Conservation (phyloP, 495 filamentous ascomycete species). For the Aspergillus incahuasiensis region DNA sequence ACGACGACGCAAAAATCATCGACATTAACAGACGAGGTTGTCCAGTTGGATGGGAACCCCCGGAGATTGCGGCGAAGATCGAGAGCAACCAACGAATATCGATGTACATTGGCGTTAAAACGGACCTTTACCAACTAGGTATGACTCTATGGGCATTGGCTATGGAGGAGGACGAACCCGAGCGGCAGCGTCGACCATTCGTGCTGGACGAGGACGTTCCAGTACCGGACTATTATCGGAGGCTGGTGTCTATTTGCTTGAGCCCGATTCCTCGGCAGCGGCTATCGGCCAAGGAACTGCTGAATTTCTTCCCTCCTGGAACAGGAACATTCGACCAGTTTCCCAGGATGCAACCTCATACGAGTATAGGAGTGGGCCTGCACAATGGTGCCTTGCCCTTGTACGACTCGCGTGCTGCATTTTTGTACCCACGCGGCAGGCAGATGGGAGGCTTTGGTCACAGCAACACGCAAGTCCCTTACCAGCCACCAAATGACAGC, state of each 20-base stretch:
- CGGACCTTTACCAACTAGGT: constrained; percentile 89
- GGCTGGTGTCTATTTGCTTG: constrained; percentile 55
- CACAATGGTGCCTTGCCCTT: constrained; percentile 18
- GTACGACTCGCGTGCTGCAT: constrained; percentile 17
- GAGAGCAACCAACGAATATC: constrained; percentile 88
- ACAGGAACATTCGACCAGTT: constrained; percentile 1
- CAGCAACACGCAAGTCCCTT: not conserved
- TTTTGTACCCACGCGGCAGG: constrained; percentile 12
- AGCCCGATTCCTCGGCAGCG: constrained; percentile 51
- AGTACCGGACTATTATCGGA: constrained; percentile 56
- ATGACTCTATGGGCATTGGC: constrained; percentile 97
- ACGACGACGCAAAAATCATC: constrained; percentile 90
- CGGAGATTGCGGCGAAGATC: constrained; percentile 83
- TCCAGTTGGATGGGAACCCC: constrained; percentile 96
- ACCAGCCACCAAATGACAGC: not conserved
- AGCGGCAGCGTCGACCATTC: constrained; percentile 71
- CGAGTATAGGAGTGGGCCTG: constrained; percentile 18
- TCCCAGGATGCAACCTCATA: constrained; percentile 11
- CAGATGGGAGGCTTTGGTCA: constrained; percentile 6
- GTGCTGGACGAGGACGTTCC: constrained; percentile 37
- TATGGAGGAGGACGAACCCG: constrained; percentile 83
- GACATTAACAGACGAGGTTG: constrained; percentile 97
- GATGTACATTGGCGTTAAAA: constrained; percentile 99
- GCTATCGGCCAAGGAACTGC: constrained; percentile 53
- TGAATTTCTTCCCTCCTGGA: constrained; percentile 44